These are phyloP conservation scores for Populus deltoides DNA, from an alignment of 345 rosid genomes.

Conservation along the genomic window DNA sequence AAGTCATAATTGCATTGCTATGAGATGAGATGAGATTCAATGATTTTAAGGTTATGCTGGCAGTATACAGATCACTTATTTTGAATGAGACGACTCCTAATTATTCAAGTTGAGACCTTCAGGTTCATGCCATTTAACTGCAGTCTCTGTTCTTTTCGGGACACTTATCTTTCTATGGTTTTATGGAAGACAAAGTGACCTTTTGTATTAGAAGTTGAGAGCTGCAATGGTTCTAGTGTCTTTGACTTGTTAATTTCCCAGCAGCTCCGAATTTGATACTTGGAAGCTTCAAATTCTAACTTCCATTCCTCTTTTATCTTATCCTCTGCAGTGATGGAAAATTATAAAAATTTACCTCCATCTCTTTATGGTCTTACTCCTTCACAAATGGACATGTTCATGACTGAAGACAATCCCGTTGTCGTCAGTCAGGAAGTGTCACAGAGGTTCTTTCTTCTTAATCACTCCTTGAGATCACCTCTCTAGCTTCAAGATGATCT, in stretches of 20 bases:
- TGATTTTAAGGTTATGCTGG: not conserved
- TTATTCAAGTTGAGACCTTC: not conserved
- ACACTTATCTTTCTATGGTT: not conserved
- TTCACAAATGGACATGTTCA: slow-evolving; percentile 87
- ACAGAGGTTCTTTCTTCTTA: slow-evolving; percentile 53
- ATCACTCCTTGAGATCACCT: slow-evolving; percentile 5
- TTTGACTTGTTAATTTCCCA: not conserved
- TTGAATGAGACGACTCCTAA: not conserved
- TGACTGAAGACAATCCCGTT: slow-evolving; percentile 75
- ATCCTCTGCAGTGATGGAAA: slow-evolving; percentile 60
- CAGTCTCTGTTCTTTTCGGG: not conserved
- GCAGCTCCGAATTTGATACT: not conserved
- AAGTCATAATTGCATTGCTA: not conserved
- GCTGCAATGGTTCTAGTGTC: not conserved
- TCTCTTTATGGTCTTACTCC: slow-evolving; percentile 78
- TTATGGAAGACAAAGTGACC: not conserved
- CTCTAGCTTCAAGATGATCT: slow-evolving; percentile 1
- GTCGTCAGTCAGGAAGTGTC: slow-evolving; percentile 60
- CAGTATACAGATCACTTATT: not conserved
- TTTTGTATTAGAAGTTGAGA: slow-evolving; percentile 1
- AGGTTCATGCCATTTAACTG: not conserved
- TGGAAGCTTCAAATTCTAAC: not conserved
- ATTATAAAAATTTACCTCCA: slow-evolving; percentile 72
- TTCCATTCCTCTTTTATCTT: slow-evolving; percentile 1
- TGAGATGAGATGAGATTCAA: not conserved